Evolutionary conservation across 495 filamentous ascomycete genomes (phyloP).

Genomic region (Lophiostoma macrostomum): DNA sequence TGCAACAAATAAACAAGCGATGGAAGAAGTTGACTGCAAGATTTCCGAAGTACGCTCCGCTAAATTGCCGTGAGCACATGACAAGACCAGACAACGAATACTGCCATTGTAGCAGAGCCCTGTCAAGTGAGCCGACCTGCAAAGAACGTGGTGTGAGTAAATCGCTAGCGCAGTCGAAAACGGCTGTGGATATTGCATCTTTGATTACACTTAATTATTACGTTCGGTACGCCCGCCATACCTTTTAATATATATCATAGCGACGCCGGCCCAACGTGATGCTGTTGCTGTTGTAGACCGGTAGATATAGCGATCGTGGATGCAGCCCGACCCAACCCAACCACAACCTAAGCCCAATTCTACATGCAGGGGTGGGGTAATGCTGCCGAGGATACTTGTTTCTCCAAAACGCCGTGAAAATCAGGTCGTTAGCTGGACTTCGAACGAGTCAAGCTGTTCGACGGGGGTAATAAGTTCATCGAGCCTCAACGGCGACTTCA

Average conservation of each 20-base stretch:
- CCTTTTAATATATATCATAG: not conserved
- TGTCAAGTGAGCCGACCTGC: too few species aligned
- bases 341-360: not conserved
- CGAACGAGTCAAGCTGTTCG: not conserved
- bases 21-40: too few species aligned
- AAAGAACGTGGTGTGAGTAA: too few species aligned
- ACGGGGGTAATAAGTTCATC: not conserved
- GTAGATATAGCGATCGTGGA: conserved; percentile 9
- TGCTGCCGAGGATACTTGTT: not conserved
- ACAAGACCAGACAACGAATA: too few species aligned
- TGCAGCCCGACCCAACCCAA: conserved; percentile 1
- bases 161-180: too few species aligned
- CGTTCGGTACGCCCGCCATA: not conserved
- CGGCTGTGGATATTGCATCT: too few species aligned
- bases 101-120: too few species aligned
- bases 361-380: not conserved
- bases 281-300: too few species aligned
- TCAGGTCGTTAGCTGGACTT: not conserved
- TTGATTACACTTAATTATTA: conserved; percentile 4
- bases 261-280: not conserved
- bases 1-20: too few species aligned
- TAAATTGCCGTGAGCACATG: too few species aligned
- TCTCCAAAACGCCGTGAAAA: not conserved
- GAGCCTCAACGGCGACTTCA: conserved; percentile 17
- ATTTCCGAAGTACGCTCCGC: too few species aligned